Evolutionary conservation across 768 basidiomycete species (phyloP), one percentile per base, ranked within the genome.

Genomic region (Trametes gibbosa): DNA sequence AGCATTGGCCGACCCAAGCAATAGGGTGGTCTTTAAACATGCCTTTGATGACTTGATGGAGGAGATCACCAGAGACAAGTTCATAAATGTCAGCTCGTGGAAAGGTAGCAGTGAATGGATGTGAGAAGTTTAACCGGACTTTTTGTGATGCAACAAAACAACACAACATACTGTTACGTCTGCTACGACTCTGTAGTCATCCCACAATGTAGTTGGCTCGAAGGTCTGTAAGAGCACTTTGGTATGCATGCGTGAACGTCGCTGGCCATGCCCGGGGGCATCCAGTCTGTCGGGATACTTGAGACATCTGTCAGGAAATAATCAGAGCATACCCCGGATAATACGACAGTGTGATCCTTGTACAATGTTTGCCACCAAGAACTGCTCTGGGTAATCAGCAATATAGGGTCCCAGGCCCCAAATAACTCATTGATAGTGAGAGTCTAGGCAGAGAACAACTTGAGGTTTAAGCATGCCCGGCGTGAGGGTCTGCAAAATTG

Each of bases 351-450:
- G n/a, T n/a, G n/a, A n/a, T n/a, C 56, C 57, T 41, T 58, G 60
- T 10, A 62, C 63, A 16, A 63, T 53, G 47, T 53, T 63, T 4
- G 61, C 54, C 25, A 65, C 24, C 14, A 66, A 53, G 1, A 37
- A 62, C 47, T 67, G 66, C 41, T 67, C 66, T 2, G 65, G 66
- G 37, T 67, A 67, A 29, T 67, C 66, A 0, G 66, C 62, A 9
- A 65, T 65, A 41, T 65, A 63, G 5, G 64, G 66, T 5, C 62
- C 66, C 19, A 67, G 47, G 12, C 64, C 64, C 39, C 60, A 65
- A 12, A 66, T 54, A 3, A 62, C 59, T 5, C 48, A 43, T 1
- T 61, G 60, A 51, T 42, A 65, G 35, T 62, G 53, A 5, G 55
- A 56, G 43, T 66, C 63, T 2, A 47, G 41, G 56, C 61, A 66